Conservation (phyloP, 2,329 filamentous ascomycete genomes). For the Periconia digitata region DNA sequence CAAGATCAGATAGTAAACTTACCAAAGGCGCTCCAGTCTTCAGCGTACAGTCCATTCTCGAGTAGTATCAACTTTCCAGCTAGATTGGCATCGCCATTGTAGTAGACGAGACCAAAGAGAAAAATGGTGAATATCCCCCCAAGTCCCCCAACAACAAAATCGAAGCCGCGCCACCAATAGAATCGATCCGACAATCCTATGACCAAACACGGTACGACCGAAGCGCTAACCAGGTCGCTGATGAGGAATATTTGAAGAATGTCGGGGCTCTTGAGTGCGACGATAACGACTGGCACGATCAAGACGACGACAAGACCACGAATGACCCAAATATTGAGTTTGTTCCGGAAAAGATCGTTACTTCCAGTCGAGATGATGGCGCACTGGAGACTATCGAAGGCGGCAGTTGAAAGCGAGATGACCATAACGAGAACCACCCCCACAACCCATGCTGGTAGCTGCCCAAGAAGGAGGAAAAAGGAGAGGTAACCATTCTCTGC, state of each 20-base stretch:
- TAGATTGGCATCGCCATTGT: conserved; percentile 64
- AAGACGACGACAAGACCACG: conserved; percentile 68
- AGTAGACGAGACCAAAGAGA: conserved; percentile 79
- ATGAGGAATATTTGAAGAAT: conserved; percentile 83
- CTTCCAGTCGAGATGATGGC: conserved; percentile 84
- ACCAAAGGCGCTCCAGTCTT: conserved; percentile 81
- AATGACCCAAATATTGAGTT: conserved; percentile 73
- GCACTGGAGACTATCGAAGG: conserved; percentile 79
- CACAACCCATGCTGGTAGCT: conserved; percentile 78
- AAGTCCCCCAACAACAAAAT: conserved; percentile 75
- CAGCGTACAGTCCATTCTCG: conserved; percentile 71
- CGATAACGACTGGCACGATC: conserved; percentile 72
- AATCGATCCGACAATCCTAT: conserved; percentile 66
- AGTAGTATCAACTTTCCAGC: conserved; percentile 72
- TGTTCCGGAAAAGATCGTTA: conserved; percentile 84
- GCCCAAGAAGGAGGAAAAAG: conserved; percentile 73
- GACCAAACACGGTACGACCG: conserved; percentile 72
- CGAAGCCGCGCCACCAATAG: conserved; percentile 78
- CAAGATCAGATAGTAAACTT: conserved; percentile 9
- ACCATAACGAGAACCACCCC: conserved; percentile 81
- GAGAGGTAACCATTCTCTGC: conserved; percentile 66
- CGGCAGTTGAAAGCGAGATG: conserved; percentile 72
- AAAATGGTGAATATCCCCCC: conserved; percentile 80
- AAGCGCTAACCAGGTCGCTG: conserved; percentile 75
- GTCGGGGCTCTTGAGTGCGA: conserved; percentile 72